Percentiles rank a stretch among this genome's conserved stretches.
phyloP scores from a whole-genome alignment of 2,329 filamentous ascomycete genomes.

The Scytalidium sp. region DNA sequence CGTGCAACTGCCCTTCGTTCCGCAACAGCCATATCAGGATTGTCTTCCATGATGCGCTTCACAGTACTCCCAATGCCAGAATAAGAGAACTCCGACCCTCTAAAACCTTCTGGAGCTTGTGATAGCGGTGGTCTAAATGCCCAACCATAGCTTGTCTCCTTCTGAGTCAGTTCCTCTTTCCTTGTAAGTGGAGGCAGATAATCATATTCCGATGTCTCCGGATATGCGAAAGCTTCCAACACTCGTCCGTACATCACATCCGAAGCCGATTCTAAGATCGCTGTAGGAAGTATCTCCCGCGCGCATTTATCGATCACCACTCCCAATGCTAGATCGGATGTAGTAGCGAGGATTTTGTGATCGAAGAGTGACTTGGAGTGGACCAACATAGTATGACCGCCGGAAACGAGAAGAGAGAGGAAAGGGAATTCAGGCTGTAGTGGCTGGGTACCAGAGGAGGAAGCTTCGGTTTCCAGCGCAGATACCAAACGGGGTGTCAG shows the following conservation, averaged over 20 bases:
- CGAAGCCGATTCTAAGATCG: constrained; percentile 48
- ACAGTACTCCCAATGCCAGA: constrained; percentile 66
- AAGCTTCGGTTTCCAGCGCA: constrained; percentile 45
- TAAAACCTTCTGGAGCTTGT: constrained; percentile 39
- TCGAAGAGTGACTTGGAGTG: constrained; percentile 64
- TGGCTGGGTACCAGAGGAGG: constrained; percentile 7
- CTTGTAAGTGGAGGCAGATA: constrained; percentile 47
- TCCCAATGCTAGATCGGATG: constrained; percentile 81
- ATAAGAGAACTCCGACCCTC: constrained; percentile 63
- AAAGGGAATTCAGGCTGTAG: constrained; percentile 69
- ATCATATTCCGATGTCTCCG: constrained; percentile 36
- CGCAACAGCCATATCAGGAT: constrained; percentile 42
- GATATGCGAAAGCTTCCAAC: constrained; percentile 79
- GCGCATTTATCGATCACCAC: constrained; percentile 88
- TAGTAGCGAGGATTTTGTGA: constrained; percentile 71
- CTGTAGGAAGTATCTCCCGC: constrained; percentile 66
- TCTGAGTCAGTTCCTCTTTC: constrained; percentile 52
- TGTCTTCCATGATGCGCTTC: constrained; percentile 49
- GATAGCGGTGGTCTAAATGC: constrained; percentile 64
- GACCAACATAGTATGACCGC: constrained; percentile 87
- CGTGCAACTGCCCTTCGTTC: constrained; percentile 69
- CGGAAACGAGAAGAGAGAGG: constrained; percentile 83
- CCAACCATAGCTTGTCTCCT: constrained; percentile 59
- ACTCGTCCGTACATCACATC: constrained; percentile 77
- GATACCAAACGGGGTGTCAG: constrained; percentile 77